Evolutionary conservation across 768 basidiomycete genomes (phyloP).

Genomic region (Naematelia aurantialba): DNA sequence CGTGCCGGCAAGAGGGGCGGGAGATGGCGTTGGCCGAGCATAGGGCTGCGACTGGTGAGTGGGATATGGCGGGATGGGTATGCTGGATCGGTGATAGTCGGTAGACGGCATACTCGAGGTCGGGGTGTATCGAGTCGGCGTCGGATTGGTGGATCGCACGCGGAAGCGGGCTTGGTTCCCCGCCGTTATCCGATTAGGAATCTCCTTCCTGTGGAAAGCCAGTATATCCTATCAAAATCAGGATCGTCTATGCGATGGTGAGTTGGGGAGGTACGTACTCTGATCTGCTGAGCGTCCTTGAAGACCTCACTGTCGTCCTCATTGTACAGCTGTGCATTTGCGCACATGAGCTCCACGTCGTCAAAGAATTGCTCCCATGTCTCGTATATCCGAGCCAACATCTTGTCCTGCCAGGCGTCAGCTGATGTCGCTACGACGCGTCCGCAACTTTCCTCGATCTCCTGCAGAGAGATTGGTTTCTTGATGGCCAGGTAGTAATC

Average conservation of each 20-base stretch:
- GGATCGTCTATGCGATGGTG: no score
- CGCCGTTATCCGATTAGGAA: slow-evolving; percentile 4
- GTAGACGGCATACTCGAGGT: no score
- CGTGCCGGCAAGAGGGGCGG: slow-evolving; percentile 4
- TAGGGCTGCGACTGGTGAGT: slow-evolving; percentile 9
- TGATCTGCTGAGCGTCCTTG: slow-evolving; percentile 42
- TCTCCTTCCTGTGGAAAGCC: slow-evolving; percentile 3
- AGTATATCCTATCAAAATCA: no score
- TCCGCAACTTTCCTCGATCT: slow-evolving; percentile 68
- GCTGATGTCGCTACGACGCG: slow-evolving; percentile 55
- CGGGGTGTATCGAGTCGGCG: no score
- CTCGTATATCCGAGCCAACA: slow-evolving; percentile 74
- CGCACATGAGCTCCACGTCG: slow-evolving; percentile 85
- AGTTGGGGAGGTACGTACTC: slow-evolving; percentile 36
- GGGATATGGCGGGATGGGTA: slow-evolving; percentile 17
- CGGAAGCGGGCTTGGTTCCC: slow-evolving; percentile 17
- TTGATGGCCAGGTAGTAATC: slow-evolving; percentile 82
- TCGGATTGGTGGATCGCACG: no score
- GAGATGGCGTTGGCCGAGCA: slow-evolving; percentile 9
- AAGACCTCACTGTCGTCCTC: slow-evolving; percentile 60
- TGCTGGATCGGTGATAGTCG: background rate
- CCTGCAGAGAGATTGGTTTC: slow-evolving; percentile 78
- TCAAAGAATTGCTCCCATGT: slow-evolving; percentile 67
- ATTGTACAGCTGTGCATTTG: slow-evolving; percentile 84
- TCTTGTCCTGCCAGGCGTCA: slow-evolving; percentile 60